phyloP scores from a whole-genome alignment of 1,139 yeast genomes.

The Diutina scorzettiae region DNA sequence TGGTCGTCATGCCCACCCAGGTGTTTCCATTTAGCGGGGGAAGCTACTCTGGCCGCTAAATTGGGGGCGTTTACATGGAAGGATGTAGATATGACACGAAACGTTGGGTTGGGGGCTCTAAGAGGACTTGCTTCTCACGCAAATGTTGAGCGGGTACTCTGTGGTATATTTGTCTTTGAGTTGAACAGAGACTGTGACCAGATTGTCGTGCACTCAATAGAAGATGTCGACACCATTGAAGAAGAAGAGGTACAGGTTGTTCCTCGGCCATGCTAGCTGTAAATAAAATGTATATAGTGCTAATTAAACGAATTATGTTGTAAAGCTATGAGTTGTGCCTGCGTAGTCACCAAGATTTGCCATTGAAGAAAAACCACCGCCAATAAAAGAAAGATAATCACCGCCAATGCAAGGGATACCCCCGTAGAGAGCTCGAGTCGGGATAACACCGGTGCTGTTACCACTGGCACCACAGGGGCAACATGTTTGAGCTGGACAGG shows the following conservation, averaged over 20 bases:
- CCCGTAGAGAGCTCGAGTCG: not conserved
- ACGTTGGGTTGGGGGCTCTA: not conserved
- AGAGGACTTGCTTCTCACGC: not conserved
- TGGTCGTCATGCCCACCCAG: slow-evolving; percentile 54
- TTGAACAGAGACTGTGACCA: slow-evolving; percentile 44
- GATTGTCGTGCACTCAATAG: slow-evolving; percentile 64
- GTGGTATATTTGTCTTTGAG: slow-evolving; percentile 72
- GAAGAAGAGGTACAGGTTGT: not conserved
- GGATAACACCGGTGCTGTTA: slow-evolving; percentile 27
- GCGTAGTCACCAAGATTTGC: slow-evolving; percentile 28
- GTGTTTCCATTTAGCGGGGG: slow-evolving; percentile 28
- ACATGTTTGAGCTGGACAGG: too few relatives aligned
- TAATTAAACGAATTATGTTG: not conserved
- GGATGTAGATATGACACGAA: not conserved
- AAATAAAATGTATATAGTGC: not conserved
- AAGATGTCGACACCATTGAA: slow-evolving; percentile 59
- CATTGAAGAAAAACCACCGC: not conserved
- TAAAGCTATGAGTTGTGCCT: not conserved
- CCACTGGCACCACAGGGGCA: not conserved
- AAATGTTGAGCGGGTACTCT: slow-evolving; percentile 36
- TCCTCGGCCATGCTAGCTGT: not conserved
- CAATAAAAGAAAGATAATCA: not conserved
- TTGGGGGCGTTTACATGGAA: slow-evolving; percentile 3
- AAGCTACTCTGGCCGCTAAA: not conserved
- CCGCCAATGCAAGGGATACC: not conserved